A percentile compares a stretch with the other conserved stretches of the same genome.
Evolutionary conservation across 2,329 filamentous ascomycete species (phyloP).

Genomic region (Myriosclerotinia scirpicola): DNA sequence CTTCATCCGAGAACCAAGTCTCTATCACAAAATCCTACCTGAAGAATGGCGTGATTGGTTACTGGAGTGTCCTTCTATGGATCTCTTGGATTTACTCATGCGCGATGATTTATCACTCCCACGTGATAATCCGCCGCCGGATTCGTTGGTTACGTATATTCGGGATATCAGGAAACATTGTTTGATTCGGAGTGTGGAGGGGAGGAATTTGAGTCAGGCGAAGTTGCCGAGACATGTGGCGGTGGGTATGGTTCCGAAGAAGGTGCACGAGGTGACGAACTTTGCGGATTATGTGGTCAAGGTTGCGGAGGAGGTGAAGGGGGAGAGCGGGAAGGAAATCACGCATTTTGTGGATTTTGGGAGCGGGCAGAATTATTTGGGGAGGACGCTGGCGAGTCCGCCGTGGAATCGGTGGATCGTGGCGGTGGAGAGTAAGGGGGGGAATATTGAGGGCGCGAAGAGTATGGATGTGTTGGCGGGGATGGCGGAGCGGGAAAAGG

Average conservation of each 20-base stretch:
- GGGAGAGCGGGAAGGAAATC: slow-evolving; percentile 58
- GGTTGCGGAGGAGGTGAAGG: slow-evolving; percentile 58
- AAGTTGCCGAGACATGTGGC: slow-evolving; percentile 69
- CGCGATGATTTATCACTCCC: slow-evolving; percentile 63
- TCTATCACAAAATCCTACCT: slow-evolving; percentile 77
- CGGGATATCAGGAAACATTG: slow-evolving; percentile 67
- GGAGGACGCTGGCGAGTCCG: slow-evolving; percentile 77
- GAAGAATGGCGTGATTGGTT: slow-evolving; percentile 82
- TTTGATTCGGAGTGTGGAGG: slow-evolving; percentile 55
- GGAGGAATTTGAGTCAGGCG: slow-evolving; percentile 42
- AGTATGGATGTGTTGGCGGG: slow-evolving; percentile 81
- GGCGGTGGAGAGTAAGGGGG: slow-evolving; percentile 83
- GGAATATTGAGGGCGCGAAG: slow-evolving; percentile 83
- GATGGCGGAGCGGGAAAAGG: slow-evolving; percentile 68
- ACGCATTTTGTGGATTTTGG: slow-evolving; percentile 95
- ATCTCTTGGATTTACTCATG: slow-evolving; percentile 78
- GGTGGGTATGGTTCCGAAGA: slow-evolving; percentile 94
- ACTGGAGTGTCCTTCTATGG: slow-evolving; percentile 66
- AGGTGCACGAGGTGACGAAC: slow-evolving; percentile 87
- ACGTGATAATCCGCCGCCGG: slow-evolving; percentile 33
- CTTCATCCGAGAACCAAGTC: slow-evolving; percentile 78
- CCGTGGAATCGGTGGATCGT: slow-evolving; percentile 87
- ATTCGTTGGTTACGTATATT: slow-evolving; percentile 70
- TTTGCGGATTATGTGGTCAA: slow-evolving; percentile 81
- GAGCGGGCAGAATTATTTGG: slow-evolving; percentile 94